These are phyloP conservation scores for Russula lepida DNA, from an alignment of 768 basidiomycete species.

Conservation along the genomic window DNA sequence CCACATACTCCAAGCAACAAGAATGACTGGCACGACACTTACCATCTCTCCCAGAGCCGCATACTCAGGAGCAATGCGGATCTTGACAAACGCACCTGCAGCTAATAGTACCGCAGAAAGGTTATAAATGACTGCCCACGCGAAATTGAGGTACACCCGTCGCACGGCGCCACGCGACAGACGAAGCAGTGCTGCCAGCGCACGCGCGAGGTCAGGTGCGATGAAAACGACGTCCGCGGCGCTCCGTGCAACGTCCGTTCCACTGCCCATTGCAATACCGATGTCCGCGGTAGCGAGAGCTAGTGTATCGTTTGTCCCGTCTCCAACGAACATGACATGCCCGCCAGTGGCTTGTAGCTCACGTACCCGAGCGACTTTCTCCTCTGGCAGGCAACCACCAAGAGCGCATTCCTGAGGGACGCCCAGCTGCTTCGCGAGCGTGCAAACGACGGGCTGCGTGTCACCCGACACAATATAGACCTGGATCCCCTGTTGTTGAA, in stretches of 20 bases:
- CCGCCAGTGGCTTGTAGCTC: constrained; percentile 23
- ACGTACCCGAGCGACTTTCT: constrained; percentile 34
- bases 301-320: constrained; percentile 46
- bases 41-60: constrained; percentile 39
- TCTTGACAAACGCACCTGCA: constrained; percentile 38
- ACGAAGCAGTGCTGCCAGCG: constrained; percentile 34
- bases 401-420: constrained; percentile 31
- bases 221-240: constrained; percentile 42
- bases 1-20: constrained; percentile 28
- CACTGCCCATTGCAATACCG: constrained; percentile 32
- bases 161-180: constrained; percentile 29
- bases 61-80: constrained; percentile 34
- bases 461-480: constrained; percentile 47
- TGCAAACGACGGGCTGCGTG: constrained; percentile 34
- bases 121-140: constrained; percentile 37
- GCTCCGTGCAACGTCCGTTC: constrained; percentile 34
- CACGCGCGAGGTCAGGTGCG: constrained; percentile 25
- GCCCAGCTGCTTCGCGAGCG: constrained; percentile 34
- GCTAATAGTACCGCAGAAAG: constrained; percentile 41
- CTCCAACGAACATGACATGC: constrained; percentile 38
- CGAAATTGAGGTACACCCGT: constrained; percentile 31
- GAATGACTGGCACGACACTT: constrained; percentile 35
- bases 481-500: constrained; percentile 30
- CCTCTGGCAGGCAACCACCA: constrained; percentile 40
- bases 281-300: constrained; percentile 46